Percentiles rank a stretch among this genome's conserved stretches.
These are phyloP conservation scores for Hyaloperonospora arabidopsidis DNA, from an alignment of 352 stramenopile genomes.

Conservation along the genomic window DNA sequence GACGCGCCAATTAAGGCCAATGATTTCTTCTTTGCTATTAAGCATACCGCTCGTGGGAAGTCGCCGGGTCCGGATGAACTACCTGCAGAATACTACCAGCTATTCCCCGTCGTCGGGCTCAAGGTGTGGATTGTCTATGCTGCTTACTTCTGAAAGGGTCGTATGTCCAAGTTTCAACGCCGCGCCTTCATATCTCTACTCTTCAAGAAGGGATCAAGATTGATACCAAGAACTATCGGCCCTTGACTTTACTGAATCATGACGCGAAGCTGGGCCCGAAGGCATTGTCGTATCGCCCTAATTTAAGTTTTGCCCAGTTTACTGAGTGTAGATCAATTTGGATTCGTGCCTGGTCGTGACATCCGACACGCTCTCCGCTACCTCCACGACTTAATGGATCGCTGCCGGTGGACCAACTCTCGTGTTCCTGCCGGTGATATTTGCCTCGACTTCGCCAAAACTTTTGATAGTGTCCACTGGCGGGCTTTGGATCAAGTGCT, in stretches of 20 bases:
- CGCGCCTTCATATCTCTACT: background rate
- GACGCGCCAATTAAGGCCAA: conserved; percentile 1
- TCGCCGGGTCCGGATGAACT: background rate
- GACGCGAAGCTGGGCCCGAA: background rate
- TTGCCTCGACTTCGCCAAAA: conserved; percentile 13
- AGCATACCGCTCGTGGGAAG: background rate
- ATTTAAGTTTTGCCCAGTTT: background rate
- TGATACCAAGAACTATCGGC: background rate
- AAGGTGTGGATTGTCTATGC: background rate
- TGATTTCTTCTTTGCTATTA: background rate
- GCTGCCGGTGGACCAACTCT: background rate
- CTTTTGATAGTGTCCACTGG: conserved; percentile 1
- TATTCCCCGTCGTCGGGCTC: background rate
- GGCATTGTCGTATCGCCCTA: background rate
- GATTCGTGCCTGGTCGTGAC: background rate
- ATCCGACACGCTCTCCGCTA: background rate
- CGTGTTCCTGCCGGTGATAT: background rate
- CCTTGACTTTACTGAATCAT: conserved; percentile 1
- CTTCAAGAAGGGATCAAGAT: background rate
- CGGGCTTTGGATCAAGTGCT: conserved; percentile 8
- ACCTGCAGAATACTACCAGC: background rate
- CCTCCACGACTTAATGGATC: too few relatives aligned
- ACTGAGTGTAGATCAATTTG: background rate
- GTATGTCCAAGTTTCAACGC: background rate
- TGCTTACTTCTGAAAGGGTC: background rate